A percentile compares a stretch with the other conserved stretches of the same genome.
These are phyloP conservation scores for Apiospora phragmitis DNA, from an alignment of 2,329 filamentous ascomycete species.

Conservation along the genomic window DNA sequence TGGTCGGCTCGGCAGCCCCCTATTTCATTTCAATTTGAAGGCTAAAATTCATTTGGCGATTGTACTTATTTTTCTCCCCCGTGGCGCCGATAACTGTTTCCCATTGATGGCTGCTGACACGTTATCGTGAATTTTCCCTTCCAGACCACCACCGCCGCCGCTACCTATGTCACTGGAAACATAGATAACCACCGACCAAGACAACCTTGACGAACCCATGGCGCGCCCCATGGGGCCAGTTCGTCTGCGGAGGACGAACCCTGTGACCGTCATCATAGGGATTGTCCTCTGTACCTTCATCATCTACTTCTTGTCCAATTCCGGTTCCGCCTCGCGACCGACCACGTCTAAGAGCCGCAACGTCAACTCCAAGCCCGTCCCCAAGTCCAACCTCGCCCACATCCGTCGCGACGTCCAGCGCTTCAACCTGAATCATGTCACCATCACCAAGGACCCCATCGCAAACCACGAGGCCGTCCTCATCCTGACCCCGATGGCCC, in stretches of 20 bases:
- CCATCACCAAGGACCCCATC: conserved; percentile 73
- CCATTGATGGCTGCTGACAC: conserved; percentile 10
- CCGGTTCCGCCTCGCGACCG: conserved; percentile 24
- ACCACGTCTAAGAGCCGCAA: conserved; percentile 32
- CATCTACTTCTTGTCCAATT: conserved; percentile 32
- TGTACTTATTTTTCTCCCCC: not conserved
- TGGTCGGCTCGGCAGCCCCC: not conserved
- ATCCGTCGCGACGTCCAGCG: conserved; percentile 82
- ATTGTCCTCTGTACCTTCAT: conserved; percentile 34
- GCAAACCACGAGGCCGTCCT: conserved; percentile 83
- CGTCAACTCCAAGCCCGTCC: conserved; percentile 65
- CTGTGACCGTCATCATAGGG: conserved; percentile 33
- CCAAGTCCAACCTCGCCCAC: conserved; percentile 54
- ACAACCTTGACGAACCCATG: conserved; percentile 23
- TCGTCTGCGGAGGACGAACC: conserved; percentile 36
- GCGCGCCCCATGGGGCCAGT: conserved; percentile 37
- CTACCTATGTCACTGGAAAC: conserved; percentile 9
- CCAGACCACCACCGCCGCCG: not conserved
- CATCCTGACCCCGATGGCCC: conserved; percentile 87
- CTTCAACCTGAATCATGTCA: conserved; percentile 95
- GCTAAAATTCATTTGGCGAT: not conserved
- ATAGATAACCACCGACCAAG: not conserved
- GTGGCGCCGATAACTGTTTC: not conserved
- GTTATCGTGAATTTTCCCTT: conserved; percentile 5
- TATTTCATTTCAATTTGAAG: conserved; percentile 1